A percentile compares a stretch with the other conserved stretches of the same genome.
Evolutionary conservation across 2,329 filamentous ascomycete genomes (phyloP).

Genomic region (Cytospora paraplurivora): DNA sequence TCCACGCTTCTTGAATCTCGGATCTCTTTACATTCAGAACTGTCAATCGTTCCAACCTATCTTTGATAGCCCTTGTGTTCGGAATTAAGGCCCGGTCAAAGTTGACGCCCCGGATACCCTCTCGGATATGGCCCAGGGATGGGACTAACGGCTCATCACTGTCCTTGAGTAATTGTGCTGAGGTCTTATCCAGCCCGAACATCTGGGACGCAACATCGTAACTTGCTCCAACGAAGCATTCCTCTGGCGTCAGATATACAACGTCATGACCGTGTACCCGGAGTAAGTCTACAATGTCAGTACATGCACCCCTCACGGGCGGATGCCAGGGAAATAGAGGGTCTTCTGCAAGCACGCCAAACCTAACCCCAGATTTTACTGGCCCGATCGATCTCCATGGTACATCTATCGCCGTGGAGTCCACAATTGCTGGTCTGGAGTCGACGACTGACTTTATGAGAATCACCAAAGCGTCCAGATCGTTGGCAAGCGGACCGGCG

Average conservation of each 20-base stretch:
- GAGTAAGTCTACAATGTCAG: conserved; percentile 6
- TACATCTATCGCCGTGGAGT: conserved; percentile 24
- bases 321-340: conserved; percentile 28
- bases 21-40: conserved; percentile 22
- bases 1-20: conserved; percentile 28
- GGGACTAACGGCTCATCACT: conserved; percentile 26
- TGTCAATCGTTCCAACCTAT: conserved; percentile 18
- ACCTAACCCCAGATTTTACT: not conserved
- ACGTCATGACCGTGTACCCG: conserved; percentile 21
- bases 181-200: conserved; percentile 26
- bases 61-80: conserved; percentile 15
- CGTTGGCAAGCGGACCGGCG: conserved; percentile 27
- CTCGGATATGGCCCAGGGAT: conserved; percentile 6
- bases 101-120: conserved; percentile 17
- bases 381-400: conserved; percentile 22
- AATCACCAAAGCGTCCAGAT: conserved; percentile 24
- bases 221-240: conserved; percentile 17
- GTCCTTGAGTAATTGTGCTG: conserved; percentile 11
- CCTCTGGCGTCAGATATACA: conserved; percentile 6
- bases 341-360: conserved; percentile 29
- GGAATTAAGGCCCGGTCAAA: conserved; percentile 7
- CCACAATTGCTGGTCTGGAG: conserved; percentile 24
- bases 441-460: conserved; percentile 27
- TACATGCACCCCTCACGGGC: conserved; percentile 17
- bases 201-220: conserved; percentile 24